These are phyloP conservation scores for Grosmannia huntii DNA, from an alignment of 2,329 filamentous ascomycete species.

Conservation along the genomic window DNA sequence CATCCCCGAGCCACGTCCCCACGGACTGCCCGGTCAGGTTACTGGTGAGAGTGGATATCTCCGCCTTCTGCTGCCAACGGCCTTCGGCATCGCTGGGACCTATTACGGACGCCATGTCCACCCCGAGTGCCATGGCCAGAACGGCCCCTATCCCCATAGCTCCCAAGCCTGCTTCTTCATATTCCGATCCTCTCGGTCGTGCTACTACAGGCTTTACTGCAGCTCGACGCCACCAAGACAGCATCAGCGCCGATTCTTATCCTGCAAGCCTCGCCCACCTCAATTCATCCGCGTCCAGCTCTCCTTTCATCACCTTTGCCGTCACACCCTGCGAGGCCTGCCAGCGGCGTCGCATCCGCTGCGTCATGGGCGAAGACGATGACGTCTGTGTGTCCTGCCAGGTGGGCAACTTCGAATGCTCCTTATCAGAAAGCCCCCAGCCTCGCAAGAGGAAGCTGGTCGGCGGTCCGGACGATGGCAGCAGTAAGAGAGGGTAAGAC, in stretches of 20 bases:
- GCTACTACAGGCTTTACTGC: constrained; percentile 6
- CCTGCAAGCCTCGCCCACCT: constrained; percentile 38
- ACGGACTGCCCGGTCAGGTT: background rate
- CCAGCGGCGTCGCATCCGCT: constrained; percentile 59
- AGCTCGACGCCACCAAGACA: constrained; percentile 27
- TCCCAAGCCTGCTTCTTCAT: constrained; percentile 37
- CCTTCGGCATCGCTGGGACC: background rate
- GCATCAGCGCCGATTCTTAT: constrained; percentile 34
- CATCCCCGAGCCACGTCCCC: background rate
- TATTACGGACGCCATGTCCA: constrained; percentile 34
- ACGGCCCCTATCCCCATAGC: constrained; percentile 56
- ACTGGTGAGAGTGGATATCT: background rate
- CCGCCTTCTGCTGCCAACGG: background rate
- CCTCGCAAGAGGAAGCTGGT: constrained; percentile 70
- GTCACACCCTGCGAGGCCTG: constrained; percentile 59
- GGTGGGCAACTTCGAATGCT: constrained; percentile 66
- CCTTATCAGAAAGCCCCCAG: constrained; percentile 62
- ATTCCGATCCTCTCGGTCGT: constrained; percentile 18
- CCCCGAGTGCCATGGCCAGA: constrained; percentile 39
- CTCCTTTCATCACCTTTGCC: constrained; percentile 28
- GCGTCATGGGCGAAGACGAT: constrained; percentile 62
- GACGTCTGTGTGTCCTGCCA: constrained; percentile 67
- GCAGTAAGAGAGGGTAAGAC: constrained; percentile 54
- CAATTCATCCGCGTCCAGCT: constrained; percentile 38
- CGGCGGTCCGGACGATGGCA: constrained; percentile 46